Evolutionary conservation across 176 grass and related monocot species (phyloP).

Genomic region (Tillandsia leiboldiana): DNA sequence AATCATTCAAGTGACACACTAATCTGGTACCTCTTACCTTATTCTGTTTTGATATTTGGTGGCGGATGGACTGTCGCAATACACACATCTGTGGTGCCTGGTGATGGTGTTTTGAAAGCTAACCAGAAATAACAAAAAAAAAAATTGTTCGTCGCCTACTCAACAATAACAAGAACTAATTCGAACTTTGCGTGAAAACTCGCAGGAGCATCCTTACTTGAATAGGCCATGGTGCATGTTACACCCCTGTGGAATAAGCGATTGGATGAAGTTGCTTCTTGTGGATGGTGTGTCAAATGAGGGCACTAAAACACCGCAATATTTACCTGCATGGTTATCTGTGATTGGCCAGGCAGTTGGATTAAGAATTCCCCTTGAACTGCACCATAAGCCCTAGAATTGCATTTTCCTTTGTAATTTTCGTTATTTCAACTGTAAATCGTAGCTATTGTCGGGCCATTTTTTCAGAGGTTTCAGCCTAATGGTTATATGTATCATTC

Average conservation of each 20-base stretch:
- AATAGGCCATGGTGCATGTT: conserved; percentile 72
- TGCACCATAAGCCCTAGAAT: conserved; percentile 34
- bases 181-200: not conserved
- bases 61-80: too few species aligned
- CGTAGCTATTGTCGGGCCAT: not conserved
- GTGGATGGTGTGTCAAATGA: conserved; percentile 8
- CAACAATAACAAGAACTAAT: not conserved
- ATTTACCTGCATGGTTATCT: conserved; percentile 77
- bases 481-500: not conserved
- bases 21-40: too few species aligned
- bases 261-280: conserved; percentile 81
- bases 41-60: too few species aligned
- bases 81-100: too few species aligned
- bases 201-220: conserved; percentile 89
- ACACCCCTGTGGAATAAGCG: conserved; percentile 82
- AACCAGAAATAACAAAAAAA: too few species aligned
- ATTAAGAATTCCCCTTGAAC: conserved; percentile 55
- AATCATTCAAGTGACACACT: too few species aligned
- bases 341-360: conserved; percentile 68
- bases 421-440: not conserved
- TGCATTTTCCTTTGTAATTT: not conserved
- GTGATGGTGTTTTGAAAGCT: too few species aligned
- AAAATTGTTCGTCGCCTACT: too few species aligned
- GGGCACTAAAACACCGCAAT: conserved; percentile 24
- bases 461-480: not conserved